Evolutionary conservation across 2,329 filamentous ascomycete species (phyloP), one percentile per base, ranked within the genome.

Genomic region (Cladorrhinum sp.): DNA sequence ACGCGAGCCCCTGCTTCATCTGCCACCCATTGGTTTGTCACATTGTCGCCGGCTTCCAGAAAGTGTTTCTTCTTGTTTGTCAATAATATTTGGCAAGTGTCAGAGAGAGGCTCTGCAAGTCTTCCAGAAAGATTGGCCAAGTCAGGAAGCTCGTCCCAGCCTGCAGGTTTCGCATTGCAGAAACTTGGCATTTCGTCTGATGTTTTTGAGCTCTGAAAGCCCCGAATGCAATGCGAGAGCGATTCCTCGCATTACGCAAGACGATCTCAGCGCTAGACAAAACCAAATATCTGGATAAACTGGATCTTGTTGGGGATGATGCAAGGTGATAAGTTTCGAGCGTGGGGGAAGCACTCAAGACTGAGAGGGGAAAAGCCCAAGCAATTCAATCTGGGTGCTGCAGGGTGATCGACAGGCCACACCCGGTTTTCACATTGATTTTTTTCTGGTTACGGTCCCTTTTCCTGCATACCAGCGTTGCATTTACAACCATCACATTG

Each of bases 331-430:
- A 18, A 50, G 48, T 49, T 36, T 36, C 7, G 9, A 36, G 48
- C 39, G 55, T 62, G 62, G 56, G 62, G 59, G 57, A 56, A 42
- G 28, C n/a, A 42, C 20, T 39, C 48, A 46, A 36, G 9, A 26
- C 8, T n/a, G 42, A 49, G 28, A 51, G 18, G 30, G 18, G 28
- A 51, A 30, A 51, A 21, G 14, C 55, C 18, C 18, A 39, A 23
- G 36, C 48, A 18, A 18, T 26, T 54, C 58, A 33, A 51, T 55
- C 50, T 55, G 46, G 18, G 49, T 28, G 56, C 58, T 62, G 56
- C 61, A 65, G 57, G 28, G 50, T 65, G 61, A 65, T 65, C 64
- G 58, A 54, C 64, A 10, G 10, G 48, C 39, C 33, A 60, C 63
- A 58, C 64, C 63, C 55, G 62, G 64, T 60, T 66, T 58, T 62